phyloP scores from a whole-genome alignment of 192 early-diverging fungal species.

The Rhizophagus clarus region DNA sequence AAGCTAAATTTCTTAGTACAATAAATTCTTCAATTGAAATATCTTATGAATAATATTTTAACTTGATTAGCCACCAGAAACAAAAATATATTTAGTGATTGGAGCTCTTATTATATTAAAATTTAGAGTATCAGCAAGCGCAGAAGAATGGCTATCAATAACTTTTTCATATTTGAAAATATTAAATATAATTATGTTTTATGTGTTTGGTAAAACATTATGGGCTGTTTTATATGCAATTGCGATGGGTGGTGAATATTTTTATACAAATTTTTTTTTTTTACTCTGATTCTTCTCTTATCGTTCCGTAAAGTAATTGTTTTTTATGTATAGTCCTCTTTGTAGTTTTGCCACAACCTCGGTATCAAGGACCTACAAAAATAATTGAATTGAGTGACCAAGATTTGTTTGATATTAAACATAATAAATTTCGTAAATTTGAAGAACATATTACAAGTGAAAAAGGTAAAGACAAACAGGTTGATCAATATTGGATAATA shows the following conservation, averaged over 20 bases:
- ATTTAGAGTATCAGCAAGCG: constrained; percentile 6
- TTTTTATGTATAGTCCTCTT: constrained; percentile 40
- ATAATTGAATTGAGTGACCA: constrained; percentile 43
- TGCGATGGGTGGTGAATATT: constrained; percentile 15
- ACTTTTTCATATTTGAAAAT: constrained; percentile 20
- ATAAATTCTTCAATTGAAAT: neutral
- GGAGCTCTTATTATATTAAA: constrained; percentile 10
- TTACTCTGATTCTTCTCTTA: neutral
- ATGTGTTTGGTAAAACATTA: constrained; percentile 17
- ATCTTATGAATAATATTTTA: neutral
- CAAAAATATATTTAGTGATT: constrained; percentile 9
- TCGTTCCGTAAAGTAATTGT: neutral
- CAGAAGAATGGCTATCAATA: constrained; percentile 32
- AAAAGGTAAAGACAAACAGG: constrained; percentile 7
- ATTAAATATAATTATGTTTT: constrained; percentile 21
- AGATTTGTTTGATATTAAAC: constrained; percentile 31
- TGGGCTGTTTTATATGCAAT: neutral
- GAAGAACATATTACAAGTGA: constrained; percentile 32
- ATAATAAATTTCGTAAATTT: constrained; percentile 34
- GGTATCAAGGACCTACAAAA: constrained; percentile 54
- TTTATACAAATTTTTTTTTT: too few relatives aligned
- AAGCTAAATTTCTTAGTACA: neutral
- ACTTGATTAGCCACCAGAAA: constrained; percentile 23
- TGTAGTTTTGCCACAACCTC: constrained; percentile 50
- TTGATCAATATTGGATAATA: constrained; percentile 53